These are phyloP conservation scores for Epithele typhae DNA, from an alignment of 768 basidiomycete genomes.

Conservation along the genomic window DNA sequence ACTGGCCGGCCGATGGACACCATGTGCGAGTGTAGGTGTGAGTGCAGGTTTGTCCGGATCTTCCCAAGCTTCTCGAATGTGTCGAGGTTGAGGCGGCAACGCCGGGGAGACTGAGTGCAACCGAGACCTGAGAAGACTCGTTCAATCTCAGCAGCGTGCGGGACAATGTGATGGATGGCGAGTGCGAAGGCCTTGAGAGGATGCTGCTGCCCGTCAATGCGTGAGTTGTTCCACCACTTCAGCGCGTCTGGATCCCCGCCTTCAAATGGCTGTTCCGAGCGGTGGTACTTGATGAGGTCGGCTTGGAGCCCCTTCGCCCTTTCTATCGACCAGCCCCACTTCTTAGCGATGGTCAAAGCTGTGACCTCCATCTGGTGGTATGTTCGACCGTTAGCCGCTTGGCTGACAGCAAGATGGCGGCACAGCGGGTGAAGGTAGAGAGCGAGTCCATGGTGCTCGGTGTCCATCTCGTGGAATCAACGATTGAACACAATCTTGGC, in stretches of 20 bases:
- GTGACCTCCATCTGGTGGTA: conserved; percentile 18
- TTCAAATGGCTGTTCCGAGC: conserved; percentile 20
- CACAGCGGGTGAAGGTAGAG: conserved; percentile 34
- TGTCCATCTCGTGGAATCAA: no score
- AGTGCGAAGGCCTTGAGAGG: conserved; percentile 19
- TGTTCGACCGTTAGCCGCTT: conserved; percentile 15
- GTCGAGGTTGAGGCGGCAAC: no score
- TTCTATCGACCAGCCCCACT: conserved; percentile 24
- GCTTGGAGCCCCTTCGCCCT: conserved; percentile 17
- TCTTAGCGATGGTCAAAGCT: conserved; percentile 18
- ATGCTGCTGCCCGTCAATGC: conserved; percentile 7
- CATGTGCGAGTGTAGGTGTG: no score
- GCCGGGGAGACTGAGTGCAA: no score
- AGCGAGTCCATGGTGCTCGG: no score
- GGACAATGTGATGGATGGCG: conserved; percentile 22
- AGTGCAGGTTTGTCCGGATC: no score
- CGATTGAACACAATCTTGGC: no score
- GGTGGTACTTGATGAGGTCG: conserved; percentile 24
- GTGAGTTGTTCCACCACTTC: conserved; percentile 26
- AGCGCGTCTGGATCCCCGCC: conserved; percentile 19
- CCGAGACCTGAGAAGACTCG: no score
- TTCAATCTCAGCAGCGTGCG: conserved; percentile 27
- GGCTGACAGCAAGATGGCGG: conserved; percentile 29
- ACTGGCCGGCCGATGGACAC: no score
- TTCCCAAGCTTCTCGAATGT: no score